phyloP scores from a whole-genome alignment of 306 rosid genomes.

The Glycine soja region DNA sequence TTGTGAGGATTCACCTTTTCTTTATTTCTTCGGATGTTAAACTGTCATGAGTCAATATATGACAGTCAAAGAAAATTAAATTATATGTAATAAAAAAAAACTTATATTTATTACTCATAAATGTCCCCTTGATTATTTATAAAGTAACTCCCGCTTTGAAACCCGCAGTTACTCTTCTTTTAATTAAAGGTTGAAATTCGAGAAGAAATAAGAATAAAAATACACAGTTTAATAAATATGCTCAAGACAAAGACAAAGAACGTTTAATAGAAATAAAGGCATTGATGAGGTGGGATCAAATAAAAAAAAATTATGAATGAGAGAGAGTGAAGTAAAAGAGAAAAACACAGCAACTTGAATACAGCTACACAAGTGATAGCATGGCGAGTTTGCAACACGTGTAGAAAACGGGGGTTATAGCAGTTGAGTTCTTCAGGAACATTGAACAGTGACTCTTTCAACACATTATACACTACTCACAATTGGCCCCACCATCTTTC shows the following conservation, averaged over 20 bases:
- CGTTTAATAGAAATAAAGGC: neutral
- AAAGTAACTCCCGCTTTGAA: neutral
- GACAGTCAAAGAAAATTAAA: neutral
- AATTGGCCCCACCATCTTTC: slow-evolving; percentile 40
- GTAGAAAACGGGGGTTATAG: slow-evolving; percentile 45
- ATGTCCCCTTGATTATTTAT: neutral
- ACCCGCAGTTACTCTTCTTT: neutral
- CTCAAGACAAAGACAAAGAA: neutral
- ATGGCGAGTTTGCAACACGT: slow-evolving; percentile 51
- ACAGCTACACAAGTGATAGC: neutral
- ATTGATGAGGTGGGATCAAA: neutral
- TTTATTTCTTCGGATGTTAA: neutral
- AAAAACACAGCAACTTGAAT: neutral
- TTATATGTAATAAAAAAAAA: neutral
- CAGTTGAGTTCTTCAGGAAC: slow-evolving; percentile 36
- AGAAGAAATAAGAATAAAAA: neutral
- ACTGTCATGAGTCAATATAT: neutral
- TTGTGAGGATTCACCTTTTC: too few species aligned
- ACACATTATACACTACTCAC: neutral
- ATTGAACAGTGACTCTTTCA: slow-evolving; percentile 41
- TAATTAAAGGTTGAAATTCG: neutral
- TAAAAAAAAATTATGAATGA: neutral
- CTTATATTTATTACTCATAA: neutral
- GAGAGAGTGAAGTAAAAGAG: too few species aligned
- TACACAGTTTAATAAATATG: neutral